These are phyloP conservation scores for Dactylellina drechsleri DNA, from an alignment of 2,329 filamentous ascomycete genomes.

Conservation along the genomic window DNA sequence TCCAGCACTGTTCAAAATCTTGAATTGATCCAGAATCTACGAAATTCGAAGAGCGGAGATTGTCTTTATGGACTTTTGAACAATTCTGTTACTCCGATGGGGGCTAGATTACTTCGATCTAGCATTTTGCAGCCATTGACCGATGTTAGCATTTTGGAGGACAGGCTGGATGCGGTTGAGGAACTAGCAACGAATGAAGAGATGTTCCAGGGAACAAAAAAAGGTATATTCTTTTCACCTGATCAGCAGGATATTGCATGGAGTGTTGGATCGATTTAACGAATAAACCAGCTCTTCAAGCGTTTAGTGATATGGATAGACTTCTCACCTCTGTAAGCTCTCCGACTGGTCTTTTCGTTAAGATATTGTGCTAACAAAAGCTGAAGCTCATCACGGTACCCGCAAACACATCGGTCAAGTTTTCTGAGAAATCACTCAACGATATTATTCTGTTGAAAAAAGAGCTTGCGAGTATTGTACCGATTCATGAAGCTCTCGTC, in stretches of 20 bases:
- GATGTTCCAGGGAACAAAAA: conserved; percentile 80
- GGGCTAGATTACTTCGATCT: conserved; percentile 80
- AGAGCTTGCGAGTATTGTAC: conserved; percentile 75
- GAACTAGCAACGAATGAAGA: conserved; percentile 84
- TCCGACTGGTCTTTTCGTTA: not conserved
- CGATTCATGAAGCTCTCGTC: conserved; percentile 74
- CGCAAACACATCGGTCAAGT: conserved; percentile 71
- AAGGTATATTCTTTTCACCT: conserved; percentile 66
- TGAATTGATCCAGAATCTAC: conserved; percentile 88
- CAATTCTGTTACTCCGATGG: conserved; percentile 87
- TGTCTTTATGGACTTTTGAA: conserved; percentile 88
- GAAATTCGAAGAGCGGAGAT: conserved; percentile 79
- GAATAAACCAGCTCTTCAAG: conserved; percentile 72
- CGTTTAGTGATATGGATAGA: conserved; percentile 81
- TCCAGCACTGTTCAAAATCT: conserved; percentile 85
- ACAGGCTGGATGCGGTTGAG: conserved; percentile 82
- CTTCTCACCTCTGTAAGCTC: conserved; percentile 75
- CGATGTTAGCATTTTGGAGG: conserved; percentile 72
- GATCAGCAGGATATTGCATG: too few species aligned
- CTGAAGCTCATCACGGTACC: conserved; percentile 79
- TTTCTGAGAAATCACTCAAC: conserved; percentile 83
- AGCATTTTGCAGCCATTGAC: conserved; percentile 91
- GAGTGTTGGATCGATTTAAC: too few species aligned
- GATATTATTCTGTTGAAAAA: conserved; percentile 86
- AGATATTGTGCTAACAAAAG: not conserved